A percentile compares a stretch with the other conserved stretches of the same genome.
These are phyloP conservation scores for Elaeis oleifera DNA, from an alignment of 202 grass and related monocot genomes.

Conservation along the genomic window DNA sequence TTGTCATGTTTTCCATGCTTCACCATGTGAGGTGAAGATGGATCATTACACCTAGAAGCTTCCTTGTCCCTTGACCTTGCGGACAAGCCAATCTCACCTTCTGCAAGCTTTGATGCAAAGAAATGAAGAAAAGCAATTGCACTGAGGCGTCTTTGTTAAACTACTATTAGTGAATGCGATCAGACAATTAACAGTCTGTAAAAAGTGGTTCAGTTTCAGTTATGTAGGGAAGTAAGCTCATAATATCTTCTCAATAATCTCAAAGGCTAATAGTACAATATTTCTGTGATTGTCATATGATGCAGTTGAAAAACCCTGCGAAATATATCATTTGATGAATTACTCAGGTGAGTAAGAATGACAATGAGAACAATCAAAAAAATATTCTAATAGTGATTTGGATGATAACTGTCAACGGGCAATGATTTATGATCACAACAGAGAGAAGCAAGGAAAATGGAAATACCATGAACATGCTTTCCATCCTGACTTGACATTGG, in stretches of 20 bases:
- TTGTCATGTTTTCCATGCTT: constrained; percentile 75
- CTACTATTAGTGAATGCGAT: constrained; percentile 92
- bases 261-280: constrained; percentile 89
- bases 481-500: constrained; percentile 98
- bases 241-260: constrained; percentile 98
- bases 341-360: constrained; percentile 1
- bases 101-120: constrained; percentile 87
- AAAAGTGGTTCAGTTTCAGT: constrained; percentile 97
- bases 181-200: constrained; percentile 89
- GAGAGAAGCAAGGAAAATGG: neutral
- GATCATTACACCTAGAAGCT: constrained; percentile 35
- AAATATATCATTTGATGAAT: constrained; percentile 21
- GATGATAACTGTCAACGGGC: no score
- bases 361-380: no score
- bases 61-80: constrained; percentile 58
- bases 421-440: neutral
- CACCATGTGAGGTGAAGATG: constrained; percentile 45
- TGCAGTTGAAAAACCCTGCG: constrained; percentile 95
- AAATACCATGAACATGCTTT: constrained; percentile 99
- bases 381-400: no score
- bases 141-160: constrained; percentile 98
- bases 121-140: constrained; percentile 99
- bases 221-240: constrained; percentile 92
- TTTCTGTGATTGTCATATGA: constrained; percentile 99
- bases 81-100: constrained; percentile 86